These are phyloP conservation scores for Lentinula sp. DNA, from an alignment of 768 basidiomycete genomes.

Conservation along the genomic window DNA sequence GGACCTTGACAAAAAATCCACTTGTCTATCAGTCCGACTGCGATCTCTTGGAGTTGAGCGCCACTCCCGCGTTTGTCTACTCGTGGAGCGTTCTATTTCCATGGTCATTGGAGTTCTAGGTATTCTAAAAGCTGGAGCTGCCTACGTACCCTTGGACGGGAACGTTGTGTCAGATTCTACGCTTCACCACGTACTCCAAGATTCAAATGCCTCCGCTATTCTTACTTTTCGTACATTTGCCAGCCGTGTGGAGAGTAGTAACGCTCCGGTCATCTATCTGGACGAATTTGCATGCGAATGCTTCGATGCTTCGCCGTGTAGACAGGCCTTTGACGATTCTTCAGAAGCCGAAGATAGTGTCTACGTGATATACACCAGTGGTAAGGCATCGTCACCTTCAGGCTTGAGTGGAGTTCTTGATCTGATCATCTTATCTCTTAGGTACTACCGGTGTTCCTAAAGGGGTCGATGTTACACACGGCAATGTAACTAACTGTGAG, in stretches of 20 bases:
- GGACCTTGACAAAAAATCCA: slow-evolving; percentile 43
- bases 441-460: slow-evolving; percentile 55
- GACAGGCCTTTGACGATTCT: slow-evolving; percentile 28
- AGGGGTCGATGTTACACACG: slow-evolving; percentile 48
- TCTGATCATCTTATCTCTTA: slow-evolving; percentile 10
- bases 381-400: slow-evolving; percentile 23
- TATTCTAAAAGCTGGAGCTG: slow-evolving; percentile 50
- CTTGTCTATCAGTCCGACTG: slow-evolving; percentile 38
- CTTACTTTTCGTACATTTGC: slow-evolving; percentile 37
- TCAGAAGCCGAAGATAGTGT: slow-evolving; percentile 35
- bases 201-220: slow-evolving; percentile 36
- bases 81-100: slow-evolving; percentile 46
- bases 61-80: slow-evolving; percentile 47
- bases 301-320: slow-evolving; percentile 19
- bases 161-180: slow-evolving; percentile 51
- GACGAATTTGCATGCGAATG: slow-evolving; percentile 24
- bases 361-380: slow-evolving; percentile 60
- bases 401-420: background rate
- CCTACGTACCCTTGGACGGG: slow-evolving; percentile 56
- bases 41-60: slow-evolving; percentile 34
- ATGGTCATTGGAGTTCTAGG: slow-evolving; percentile 50
- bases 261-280: slow-evolving; percentile 22
- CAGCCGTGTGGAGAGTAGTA: slow-evolving; percentile 24
- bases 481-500: slow-evolving; percentile 54
- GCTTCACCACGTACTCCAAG: slow-evolving; percentile 42